Conservation (phyloP, 257 asterid species). For the Petunia axillaris region DNA sequence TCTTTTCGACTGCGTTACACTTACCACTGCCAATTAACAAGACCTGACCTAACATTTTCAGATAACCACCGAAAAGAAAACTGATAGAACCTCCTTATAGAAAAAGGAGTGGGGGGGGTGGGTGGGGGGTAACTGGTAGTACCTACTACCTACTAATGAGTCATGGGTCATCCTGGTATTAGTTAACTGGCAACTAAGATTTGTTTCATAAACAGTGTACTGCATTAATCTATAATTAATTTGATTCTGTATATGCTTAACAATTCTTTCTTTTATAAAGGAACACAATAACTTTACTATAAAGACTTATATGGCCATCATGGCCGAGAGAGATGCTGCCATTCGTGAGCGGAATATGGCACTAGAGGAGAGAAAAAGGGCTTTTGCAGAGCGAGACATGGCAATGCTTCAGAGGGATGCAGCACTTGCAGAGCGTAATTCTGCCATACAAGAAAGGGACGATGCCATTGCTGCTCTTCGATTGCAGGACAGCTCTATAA, state of each 20-base stretch:
- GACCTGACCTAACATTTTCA: not conserved
- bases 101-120: too few species aligned
- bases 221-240: not conserved
- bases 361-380: slow-evolving; percentile 89
- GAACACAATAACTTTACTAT: slow-evolving; percentile 75
- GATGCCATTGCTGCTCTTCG: slow-evolving; percentile 71
- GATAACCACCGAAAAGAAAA: not conserved
- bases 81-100: not conserved
- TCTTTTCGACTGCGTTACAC: slow-evolving; percentile 4
- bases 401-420: slow-evolving; percentile 94
- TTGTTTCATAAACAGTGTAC: slow-evolving; percentile 1
- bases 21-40: slow-evolving; percentile 15
- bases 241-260: slow-evolving; percentile 15
- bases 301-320: slow-evolving; percentile 90
- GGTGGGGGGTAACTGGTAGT: not conserved
- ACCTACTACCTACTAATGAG: not conserved
- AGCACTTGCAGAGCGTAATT: slow-evolving; percentile 80
- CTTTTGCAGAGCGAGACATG: slow-evolving; percentile 89
- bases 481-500: slow-evolving; percentile 56
- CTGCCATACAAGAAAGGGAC: slow-evolving; percentile 76
- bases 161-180: not conserved
- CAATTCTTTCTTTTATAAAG: slow-evolving; percentile 44
- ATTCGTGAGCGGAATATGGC: slow-evolving; percentile 94
- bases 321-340: slow-evolving; percentile 95
- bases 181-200: slow-evolving; percentile 2